Conservation (phyloP, 148 eudicot species). For the Dianthus caryophyllus region DNA sequence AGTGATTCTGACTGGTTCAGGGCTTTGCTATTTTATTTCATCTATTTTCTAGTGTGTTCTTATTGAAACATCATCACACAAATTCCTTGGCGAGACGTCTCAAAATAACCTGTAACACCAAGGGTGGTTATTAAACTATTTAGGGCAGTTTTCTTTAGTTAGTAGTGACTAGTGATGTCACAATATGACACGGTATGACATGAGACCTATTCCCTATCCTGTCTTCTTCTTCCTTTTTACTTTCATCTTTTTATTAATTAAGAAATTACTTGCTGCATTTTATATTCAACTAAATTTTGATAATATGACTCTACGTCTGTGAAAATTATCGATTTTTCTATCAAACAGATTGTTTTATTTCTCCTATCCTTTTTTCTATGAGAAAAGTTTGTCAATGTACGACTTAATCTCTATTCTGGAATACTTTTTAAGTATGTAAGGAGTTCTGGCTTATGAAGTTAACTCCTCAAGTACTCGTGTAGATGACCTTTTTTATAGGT, state of each 20-base stretch:
- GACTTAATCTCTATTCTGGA: no score
- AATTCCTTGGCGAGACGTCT: no score
- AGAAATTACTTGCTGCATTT: not conserved
- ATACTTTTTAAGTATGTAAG: not conserved
- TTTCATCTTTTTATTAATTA: not conserved
- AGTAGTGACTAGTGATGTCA: no score
- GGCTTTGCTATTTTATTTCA: not conserved
- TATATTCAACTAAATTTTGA: not conserved
- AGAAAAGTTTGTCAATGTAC: not conserved
- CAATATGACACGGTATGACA: no score
- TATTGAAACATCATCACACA: slow-evolving; percentile 3
- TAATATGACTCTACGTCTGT: not conserved
- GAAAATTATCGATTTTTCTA: not conserved
- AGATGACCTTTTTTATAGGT: no score
- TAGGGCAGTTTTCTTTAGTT: no score
- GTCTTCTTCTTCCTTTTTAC: not conserved
- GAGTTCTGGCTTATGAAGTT: not conserved
- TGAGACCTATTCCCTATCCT: not conserved
- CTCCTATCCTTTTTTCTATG: not conserved
- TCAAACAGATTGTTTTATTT: not conserved
- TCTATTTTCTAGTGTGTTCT: slow-evolving; percentile 4
- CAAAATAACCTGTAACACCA: no score
- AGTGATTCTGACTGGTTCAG: slow-evolving; percentile 20
- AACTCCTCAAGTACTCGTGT: not conserved
- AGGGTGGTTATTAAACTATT: no score